Evolutionary conservation across 129 eudicot species (phyloP), one percentile per base, ranked within the genome.

Genomic region (Tagetes erecta): DNA sequence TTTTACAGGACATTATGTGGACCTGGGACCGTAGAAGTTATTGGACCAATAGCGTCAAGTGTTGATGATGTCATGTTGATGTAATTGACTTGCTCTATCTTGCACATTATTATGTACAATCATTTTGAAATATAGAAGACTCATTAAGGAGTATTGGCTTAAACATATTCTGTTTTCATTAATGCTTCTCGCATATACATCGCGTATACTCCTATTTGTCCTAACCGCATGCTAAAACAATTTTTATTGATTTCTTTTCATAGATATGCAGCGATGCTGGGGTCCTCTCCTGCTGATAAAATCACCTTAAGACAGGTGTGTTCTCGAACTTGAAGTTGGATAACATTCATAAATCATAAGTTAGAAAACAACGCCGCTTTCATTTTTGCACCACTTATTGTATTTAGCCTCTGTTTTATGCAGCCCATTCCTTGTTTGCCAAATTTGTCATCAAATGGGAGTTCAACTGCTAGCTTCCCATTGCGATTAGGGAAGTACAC

Each of bases 241-340:
- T 6, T 41, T 46, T 51, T 27, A 30, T 70, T 65, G 72, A 66
- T 56, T 83, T 86, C 67, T 84, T 71, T 72, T 63, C 80, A 59
- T 85, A 93, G 97, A 86, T 93, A 93, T 80, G 92, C 98, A 36
- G 96, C 96, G 77, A 86, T 93, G 51, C 77, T 88, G 84, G 98
- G 95, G 41, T 75, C 96, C 72, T 90, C 98, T 62, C 81, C 82
- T 75, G 86, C 83, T 39, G 91, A 88, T 41, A 81, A 81, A 79
- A 74, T 82, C 40, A 74, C 85, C 37, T 51, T 88, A 76, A 80
- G 52, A 80, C 98, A 96, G 58, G 97, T 93, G 40, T 10, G 40
- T 33, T 8, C 65, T 31, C 9, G 38, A 9, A 7, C 65, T 31
- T 31, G 38, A 9, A 31, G 45, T 37, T 35, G 9, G 45, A 60